Base-by-base conservation (phyloP, 345 rosid species). In the Erucastrum elatum region DNA sequence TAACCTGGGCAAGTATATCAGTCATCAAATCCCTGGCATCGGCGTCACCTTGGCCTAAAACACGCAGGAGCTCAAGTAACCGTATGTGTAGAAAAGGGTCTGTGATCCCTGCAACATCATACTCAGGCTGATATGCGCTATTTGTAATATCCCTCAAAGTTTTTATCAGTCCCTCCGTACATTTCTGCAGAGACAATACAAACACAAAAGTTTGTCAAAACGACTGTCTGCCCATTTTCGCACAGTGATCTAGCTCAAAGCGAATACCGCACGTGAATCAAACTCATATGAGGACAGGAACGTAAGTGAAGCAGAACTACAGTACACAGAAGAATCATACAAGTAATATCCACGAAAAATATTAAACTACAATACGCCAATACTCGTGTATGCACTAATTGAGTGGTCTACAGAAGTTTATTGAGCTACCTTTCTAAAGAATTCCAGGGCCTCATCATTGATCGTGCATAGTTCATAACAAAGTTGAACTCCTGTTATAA, bases 31-130 rank as follows among this genome's bases (percentile, higher is more conserved):
- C 99, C 83, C 99, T 96, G 65, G 96, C 90, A 84, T 90, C 97
- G 15, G 90, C 87, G 79, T 96, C 99, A 84, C 98, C 97, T 25
- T 96, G 97, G 53, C 99, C 99, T 86, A 96, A 76, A 37, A 87
- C 85, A 66, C 90, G 90, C 87, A 96, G 78, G 77, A 93, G 91
- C 87, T 56, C 90, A 78, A 96, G 99, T 88, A 96, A 84, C 83
- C 97, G 88, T 80, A 96, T 91, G 85, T 96, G 99, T 71, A 96
- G 98, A 78, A 96, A 96, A 68, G 99, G 99, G 75, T 96, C 99
- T 46, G 96, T 79, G 77, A 93, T 96, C 82, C 99, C 98, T 75
- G 97, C 91, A 89, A 96, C 83, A 84, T 96, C 99, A 88, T 93
- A 96, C 84, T 96, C 99, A 37, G 99, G 99, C 68, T 91, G 81